These are phyloP conservation scores for Castanea crenata DNA, from an alignment of 306 rosid species.

Conservation along the genomic window DNA sequence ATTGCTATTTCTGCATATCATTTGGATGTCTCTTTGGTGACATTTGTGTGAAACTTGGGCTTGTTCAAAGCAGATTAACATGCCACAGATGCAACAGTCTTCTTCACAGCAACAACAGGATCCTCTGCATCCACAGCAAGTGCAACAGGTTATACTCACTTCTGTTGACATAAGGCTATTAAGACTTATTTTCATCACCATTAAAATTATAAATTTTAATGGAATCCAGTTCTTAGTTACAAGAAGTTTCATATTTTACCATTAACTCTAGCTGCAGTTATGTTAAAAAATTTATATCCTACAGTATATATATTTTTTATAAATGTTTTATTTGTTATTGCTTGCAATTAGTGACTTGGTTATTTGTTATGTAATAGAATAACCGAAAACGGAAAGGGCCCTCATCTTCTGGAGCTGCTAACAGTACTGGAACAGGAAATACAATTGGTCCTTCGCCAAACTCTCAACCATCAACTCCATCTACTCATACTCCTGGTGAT, in stretches of 20 bases:
- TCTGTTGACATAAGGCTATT: not conserved
- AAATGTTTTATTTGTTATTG: not conserved
- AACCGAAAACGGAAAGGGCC: conserved; percentile 90
- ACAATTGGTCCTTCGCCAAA: conserved; percentile 80
- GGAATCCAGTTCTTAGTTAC: not conserved
- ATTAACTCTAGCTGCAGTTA: not conserved
- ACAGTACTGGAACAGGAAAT: conserved; percentile 96
- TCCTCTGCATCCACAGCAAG: conserved; percentile 79
- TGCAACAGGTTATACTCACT: conserved; percentile 59
- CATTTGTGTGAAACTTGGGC: conserved; percentile 9
- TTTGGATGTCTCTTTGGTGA: not conserved
- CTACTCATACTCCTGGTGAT: conserved; percentile 92
- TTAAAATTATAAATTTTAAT: not conserved
- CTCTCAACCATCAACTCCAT: conserved; percentile 96
- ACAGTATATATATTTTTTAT: too few species aligned
- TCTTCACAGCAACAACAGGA: conserved; percentile 86
- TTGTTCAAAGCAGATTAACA: conserved; percentile 56
- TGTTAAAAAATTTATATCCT: conserved; percentile 4
- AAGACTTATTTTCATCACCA: not conserved
- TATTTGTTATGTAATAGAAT: conserved; percentile 43
- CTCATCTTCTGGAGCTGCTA: conserved; percentile 92
- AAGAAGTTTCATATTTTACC: not conserved
- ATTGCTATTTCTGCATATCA: too few species aligned
- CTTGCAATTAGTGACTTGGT: conserved; percentile 26
- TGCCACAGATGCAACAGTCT: conserved; percentile 78